Conservation (phyloP, 352 stramenopile species). For the Lagenidium sp. region DNA sequence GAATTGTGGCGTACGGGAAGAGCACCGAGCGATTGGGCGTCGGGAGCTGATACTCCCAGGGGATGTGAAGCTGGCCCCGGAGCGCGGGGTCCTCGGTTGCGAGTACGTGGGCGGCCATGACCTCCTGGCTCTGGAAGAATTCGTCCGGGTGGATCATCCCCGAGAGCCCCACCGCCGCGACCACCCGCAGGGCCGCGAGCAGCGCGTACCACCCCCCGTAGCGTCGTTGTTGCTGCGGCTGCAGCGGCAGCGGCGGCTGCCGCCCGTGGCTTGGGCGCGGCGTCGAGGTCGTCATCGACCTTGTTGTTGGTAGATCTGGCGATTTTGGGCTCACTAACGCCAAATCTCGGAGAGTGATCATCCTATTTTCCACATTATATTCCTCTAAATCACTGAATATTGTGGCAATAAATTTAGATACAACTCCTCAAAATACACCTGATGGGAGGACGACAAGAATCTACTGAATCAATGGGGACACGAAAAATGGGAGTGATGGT, state of each 20-base stretch:
- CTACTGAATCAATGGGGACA: too few relatives aligned
- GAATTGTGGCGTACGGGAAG: slow-evolving; percentile 67
- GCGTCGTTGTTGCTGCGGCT: not conserved
- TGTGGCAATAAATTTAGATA: too few relatives aligned
- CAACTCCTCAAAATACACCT: too few relatives aligned
- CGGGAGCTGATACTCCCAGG: slow-evolving; percentile 67
- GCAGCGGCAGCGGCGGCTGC: not conserved
- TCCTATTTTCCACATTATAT: too few relatives aligned
- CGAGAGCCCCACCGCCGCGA: slow-evolving; percentile 18
- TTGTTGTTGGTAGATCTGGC: too few relatives aligned
- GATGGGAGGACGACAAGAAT: too few relatives aligned
- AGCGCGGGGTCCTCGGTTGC: slow-evolving; percentile 1
- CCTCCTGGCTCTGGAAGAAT: slow-evolving; percentile 84
- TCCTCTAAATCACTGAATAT: too few relatives aligned
- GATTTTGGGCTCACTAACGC: too few relatives aligned
- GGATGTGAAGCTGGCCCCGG: slow-evolving; percentile 30
- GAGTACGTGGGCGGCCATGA: slow-evolving; percentile 61
- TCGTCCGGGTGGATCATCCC: slow-evolving; percentile 77
- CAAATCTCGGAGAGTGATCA: too few relatives aligned
- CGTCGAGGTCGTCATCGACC: too few relatives aligned
- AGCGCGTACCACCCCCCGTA: slow-evolving; percentile 16
- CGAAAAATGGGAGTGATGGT: too few relatives aligned
- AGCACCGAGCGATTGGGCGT: slow-evolving; percentile 63
- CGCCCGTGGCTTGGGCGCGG: too few relatives aligned
- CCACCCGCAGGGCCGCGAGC: slow-evolving; percentile 32